These are phyloP conservation scores for Diaporthe ilicicola DNA, from an alignment of 2,329 filamentous ascomycete genomes.

Conservation along the genomic window DNA sequence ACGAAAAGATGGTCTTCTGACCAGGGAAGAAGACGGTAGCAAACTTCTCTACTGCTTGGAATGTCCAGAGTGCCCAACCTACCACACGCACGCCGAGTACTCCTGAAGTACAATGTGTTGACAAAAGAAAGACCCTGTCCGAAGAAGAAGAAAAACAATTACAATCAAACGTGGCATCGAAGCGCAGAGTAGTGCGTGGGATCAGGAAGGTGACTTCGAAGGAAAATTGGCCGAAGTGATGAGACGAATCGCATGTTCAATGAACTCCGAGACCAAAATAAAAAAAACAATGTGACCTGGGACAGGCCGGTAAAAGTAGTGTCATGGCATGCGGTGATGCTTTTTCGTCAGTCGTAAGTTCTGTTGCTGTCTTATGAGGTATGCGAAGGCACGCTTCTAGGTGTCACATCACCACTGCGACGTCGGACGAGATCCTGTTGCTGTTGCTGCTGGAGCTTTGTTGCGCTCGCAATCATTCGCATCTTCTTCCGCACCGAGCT, in stretches of 20 bases:
- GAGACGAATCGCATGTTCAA: not conserved
- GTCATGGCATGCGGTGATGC: conserved; percentile 14
- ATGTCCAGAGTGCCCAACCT: conserved; percentile 3
- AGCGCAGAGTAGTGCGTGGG: not conserved
- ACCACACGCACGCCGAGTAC: conserved; percentile 12
- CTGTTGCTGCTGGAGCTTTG: conserved; percentile 56
- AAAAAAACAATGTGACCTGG: conserved; percentile 1
- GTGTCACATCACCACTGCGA: conserved; percentile 64
- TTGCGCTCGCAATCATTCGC: conserved; percentile 67
- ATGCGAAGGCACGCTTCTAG: conserved; percentile 61
- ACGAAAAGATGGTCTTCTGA: not conserved
- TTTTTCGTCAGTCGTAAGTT: conserved; percentile 44
- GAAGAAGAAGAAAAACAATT: not conserved
- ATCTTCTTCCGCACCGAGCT: conserved; percentile 67
- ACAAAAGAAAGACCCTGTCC: not conserved
- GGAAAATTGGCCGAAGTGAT: not conserved
- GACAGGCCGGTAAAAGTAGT: not conserved
- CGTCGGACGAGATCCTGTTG: conserved; percentile 54
- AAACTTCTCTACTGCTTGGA: conserved; percentile 20
- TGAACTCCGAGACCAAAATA: conserved; percentile 4
- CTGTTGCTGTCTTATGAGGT: conserved; percentile 44
- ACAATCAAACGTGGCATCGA: conserved; percentile 4
- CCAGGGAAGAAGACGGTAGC: not conserved
- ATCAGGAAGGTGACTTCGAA: not conserved
- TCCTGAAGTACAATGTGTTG: conserved; percentile 12